Base-by-base conservation (phyloP, 805 yeast genomes). In the Teunomyces barrocoloradensis region DNA sequence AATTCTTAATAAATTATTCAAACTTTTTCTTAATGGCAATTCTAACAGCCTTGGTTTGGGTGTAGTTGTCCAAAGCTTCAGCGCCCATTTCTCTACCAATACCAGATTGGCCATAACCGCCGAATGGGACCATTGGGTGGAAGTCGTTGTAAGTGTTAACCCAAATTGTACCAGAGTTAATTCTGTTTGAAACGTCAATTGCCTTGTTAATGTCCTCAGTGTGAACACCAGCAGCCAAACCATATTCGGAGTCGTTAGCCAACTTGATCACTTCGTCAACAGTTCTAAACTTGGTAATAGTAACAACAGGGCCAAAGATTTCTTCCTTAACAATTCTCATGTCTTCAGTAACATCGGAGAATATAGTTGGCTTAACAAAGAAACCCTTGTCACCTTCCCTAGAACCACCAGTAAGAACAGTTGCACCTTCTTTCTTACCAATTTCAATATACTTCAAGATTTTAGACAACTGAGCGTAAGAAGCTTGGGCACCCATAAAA, bases 291-390 rank as follows among this genome's bases (percentile, higher is more conserved):
- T 89, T 89, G 59, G 87, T 75, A 50, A 89, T 80, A 18, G 90
- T 82, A 50, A 88, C 92, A 49, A 91, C 94, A 33, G 98, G 98
- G 48, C 98, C 98, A 59, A 91, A 90, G 65, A 90, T 88, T 78
- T 90, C 97, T 66, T 90, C 97, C 66, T 77, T 80, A 57, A 87
- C 89, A 65, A 91, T 82, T 56, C 76, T 74, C 85, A 82, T 83
- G 63, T 82, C 74, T 65, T 84, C 86, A 18, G 75, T 75, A 53
- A 89, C 96, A 62, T 87, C 89, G 55, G 87, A 84, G 64, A 90
- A 88, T 60, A 91, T 79, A 35, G 97, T 90, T 66, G 97, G 97
- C 64, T 77, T 77, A 53, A 86, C 62, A 57, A 79, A 86, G 73
- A 69, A 84, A 58, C 91, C 92, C 69, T 82, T 85, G 60, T 70